These are phyloP conservation scores for Aspergillus mulundensis DNA, from an alignment of 495 filamentous ascomycete species.

Conservation along the genomic window DNA sequence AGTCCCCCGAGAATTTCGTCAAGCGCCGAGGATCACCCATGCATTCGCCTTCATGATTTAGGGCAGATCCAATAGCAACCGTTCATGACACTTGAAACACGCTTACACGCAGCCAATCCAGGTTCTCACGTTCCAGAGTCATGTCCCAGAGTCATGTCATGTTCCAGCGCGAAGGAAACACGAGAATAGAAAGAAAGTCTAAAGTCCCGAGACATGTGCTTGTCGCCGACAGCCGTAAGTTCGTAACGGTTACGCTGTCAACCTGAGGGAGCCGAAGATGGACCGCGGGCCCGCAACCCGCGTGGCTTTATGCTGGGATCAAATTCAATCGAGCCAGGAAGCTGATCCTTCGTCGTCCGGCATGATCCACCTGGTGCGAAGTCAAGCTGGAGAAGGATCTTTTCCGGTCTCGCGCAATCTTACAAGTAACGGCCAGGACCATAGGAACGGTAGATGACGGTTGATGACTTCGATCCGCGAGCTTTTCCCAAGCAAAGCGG, in stretches of 20 bases:
- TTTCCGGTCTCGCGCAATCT: not conserved
- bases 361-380: not conserved
- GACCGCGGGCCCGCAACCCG: slow-evolving; percentile 5
- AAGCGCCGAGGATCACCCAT: slow-evolving; percentile 3
- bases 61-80: not conserved
- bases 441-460: not conserved
- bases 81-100: slow-evolving; percentile 6
- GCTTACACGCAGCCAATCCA: slow-evolving; percentile 1
- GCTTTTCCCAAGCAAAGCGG: not conserved
- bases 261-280: not conserved
- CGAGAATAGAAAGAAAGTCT: not conserved
- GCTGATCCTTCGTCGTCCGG: slow-evolving; percentile 1
- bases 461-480: not conserved
- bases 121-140: too few relatives aligned
- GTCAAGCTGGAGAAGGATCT: not conserved
- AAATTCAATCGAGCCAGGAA: slow-evolving; percentile 8
- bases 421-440: not conserved
- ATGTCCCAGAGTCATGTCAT: not conserved
- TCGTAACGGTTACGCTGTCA: not conserved
- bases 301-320: slow-evolving; percentile 12
- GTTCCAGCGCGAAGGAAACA: not conserved
- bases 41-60: not conserved
- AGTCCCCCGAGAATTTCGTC: slow-evolving; percentile 1
- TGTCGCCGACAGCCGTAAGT: not conserved
- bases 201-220: slow-evolving; percentile 11